Evolutionary conservation across 129 eudicot genomes (phyloP), one percentile per base, ranked within the genome.

Genomic region (Artemisia argyi): DNA sequence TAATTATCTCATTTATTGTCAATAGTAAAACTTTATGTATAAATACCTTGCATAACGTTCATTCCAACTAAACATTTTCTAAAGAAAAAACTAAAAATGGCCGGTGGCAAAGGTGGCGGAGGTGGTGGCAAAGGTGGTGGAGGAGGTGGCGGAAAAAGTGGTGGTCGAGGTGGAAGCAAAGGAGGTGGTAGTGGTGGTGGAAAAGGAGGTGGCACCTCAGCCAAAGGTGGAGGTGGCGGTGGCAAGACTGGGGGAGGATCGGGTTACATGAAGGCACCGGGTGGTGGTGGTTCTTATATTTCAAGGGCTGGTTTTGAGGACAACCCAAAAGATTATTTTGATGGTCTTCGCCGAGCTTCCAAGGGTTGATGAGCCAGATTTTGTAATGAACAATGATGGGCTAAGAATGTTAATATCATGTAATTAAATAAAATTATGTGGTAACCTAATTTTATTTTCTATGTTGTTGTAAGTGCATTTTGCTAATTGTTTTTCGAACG

Each of bases 271-370:
- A 73, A 73, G 64, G 78, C 63, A 16, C 78, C 78, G 0, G 78
- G 71, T 63, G 78, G 78, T 30, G 71, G 11, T 3, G 78, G 78
- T 13, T 14, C 64, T 0, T 63, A 62, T 35, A 62, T 73, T 3
- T 74, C 78, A 74, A 64, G 78, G 20, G 65, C 56, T 39, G 78
- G 56, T 19, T 74, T 74, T 11, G 78, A 64, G 72, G 64, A 57
- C 11, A 9, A 64, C 47, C 65, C 72, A 5, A 65, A 74, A 52
- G 65, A 47, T 11, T 74, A 74, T 5, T 74, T 53, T 19, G 61
- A 6, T 0, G 57, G 57, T 26, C 66, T 71, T 56, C 76, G 11
- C 44, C 48, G 57, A 14, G 47, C 26, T 58, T 71, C 67, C 3
- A 71, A 44, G 55, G 22, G 14, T 35, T 55, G 35, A 56, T 56